phyloP scores from a whole-genome alignment of 768 basidiomycete genomes.

The Multifurca ochricompacta region DNA sequence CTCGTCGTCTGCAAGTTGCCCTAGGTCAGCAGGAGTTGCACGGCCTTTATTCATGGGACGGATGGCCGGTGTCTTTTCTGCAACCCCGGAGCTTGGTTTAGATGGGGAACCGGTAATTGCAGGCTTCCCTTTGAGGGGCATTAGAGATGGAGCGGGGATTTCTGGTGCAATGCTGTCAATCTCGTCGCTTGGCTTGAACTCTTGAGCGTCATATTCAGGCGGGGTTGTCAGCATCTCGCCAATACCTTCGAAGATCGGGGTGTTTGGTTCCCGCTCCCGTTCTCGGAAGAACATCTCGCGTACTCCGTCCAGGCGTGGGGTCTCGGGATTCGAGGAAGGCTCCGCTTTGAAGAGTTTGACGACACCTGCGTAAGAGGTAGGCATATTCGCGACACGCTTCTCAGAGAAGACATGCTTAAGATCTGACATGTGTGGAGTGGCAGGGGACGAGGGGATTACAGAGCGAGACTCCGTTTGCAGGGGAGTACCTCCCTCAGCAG shows the following conservation, averaged over 20 bases:
- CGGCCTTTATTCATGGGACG: neutral
- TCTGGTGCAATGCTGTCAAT: slow-evolving; percentile 7
- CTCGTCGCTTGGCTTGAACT: slow-evolving; percentile 5
- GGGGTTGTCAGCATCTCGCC: slow-evolving; percentile 29
- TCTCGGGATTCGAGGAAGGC: slow-evolving; percentile 20
- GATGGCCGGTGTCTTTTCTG: neutral
- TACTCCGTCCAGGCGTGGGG: slow-evolving; percentile 32
- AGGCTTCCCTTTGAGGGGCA: slow-evolving; percentile 10
- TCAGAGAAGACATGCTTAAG: slow-evolving; percentile 29
- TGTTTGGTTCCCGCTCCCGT: slow-evolving; percentile 19
- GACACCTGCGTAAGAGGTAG: slow-evolving; percentile 27
- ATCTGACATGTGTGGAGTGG: slow-evolving; percentile 28
- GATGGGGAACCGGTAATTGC: neutral
- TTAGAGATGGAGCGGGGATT: slow-evolving; percentile 4
- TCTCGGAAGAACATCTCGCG: slow-evolving; percentile 27
- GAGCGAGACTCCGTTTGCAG: slow-evolving; percentile 4
- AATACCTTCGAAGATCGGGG: slow-evolving; percentile 26
- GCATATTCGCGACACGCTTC: slow-evolving; percentile 15
- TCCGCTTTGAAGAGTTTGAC: slow-evolving; percentile 28
- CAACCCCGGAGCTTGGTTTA: neutral
- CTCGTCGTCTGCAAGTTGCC: slow-evolving; percentile 17
- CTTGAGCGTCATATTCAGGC: slow-evolving; percentile 21
- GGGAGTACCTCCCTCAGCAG: neutral
- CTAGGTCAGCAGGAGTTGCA: slow-evolving; percentile 1
- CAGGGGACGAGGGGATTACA: slow-evolving; percentile 8